Evolutionary conservation across 768 basidiomycete genomes (phyloP), one percentile per base, ranked within the genome.

Genomic region (Antrodiella citrinella): DNA sequence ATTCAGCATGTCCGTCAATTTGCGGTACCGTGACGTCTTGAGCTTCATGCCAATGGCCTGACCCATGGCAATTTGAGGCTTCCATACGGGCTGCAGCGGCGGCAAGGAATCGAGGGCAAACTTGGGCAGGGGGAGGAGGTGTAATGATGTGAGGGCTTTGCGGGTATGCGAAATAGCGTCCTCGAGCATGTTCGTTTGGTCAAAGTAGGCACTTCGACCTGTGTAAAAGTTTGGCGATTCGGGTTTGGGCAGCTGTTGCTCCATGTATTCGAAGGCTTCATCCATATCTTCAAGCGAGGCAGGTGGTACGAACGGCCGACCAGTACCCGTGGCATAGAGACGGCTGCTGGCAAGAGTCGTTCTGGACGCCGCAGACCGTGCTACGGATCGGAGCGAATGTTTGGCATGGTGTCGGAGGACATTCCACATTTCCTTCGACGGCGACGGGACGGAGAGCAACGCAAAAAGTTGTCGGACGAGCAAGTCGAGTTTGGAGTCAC

Each of bases 151-250:
- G 20, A 95, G 77, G 2, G 78, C 75, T 2, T 64, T 62, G n/a
- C 81, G 79, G 3, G 82, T 69, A 40, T 74, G 68, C 23, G 72
- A 63, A 24, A 87, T 72, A 47, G 86, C 83, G 10, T 69, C 69
- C 60, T 91, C 81, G 15, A 95, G 77, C 40, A 75, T 69, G 41
- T 71, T 67, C 40, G 93, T 66, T 50, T 81, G 77, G 65, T 93
- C 87, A 64, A 82, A 82, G 70, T 82, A 93, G 20, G 71, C 69
- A 1, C 86, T 71, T 26, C 84, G 81, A 13, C 83, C 84, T 15
- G 92, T 91, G 71, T 89, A 96, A 69, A 92, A 94, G 44, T 78
- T 80, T 19, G 90, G 80, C 5, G 89, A 86, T 18, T 73, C 66
- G 0, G 90, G 90, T 55, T 66, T n/a, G n/a, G n/a, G n/a, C n/a